These are phyloP conservation scores for Choanephora cucurbitarum DNA, from an alignment of 371 early-diverging fungal species.

Conservation along the genomic window DNA sequence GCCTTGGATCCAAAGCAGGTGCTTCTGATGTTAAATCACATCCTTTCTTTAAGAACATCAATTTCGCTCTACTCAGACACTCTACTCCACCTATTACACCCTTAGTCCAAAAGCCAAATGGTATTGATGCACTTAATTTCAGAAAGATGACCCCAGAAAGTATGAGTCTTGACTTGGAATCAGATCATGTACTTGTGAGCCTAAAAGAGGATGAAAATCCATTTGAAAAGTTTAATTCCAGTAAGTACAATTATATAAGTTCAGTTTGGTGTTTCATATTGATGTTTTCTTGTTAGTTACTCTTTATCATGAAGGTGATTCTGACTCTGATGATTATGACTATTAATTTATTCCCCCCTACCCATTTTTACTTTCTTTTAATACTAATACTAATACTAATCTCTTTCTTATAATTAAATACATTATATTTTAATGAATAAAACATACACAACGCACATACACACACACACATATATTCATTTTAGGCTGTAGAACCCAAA, in stretches of 20 bases:
- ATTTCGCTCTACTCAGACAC: constrained; percentile 90
- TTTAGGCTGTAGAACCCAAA: constrained; percentile 44
- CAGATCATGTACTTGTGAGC: constrained; percentile 25
- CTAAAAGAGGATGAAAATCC: constrained; percentile 28
- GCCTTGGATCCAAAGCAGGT: constrained; percentile 86
- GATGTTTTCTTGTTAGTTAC: constrained; percentile 46
- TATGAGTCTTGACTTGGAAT: constrained; percentile 25
- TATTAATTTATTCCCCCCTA: constrained; percentile 1
- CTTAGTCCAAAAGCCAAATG: constrained; percentile 47
- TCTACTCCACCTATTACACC: constrained; percentile 90
- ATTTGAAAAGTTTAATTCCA: constrained; percentile 36
- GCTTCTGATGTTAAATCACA: constrained; percentile 94
- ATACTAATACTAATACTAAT: constrained; percentile 4
- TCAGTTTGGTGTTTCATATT: constrained; percentile 2
- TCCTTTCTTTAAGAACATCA: constrained; percentile 85
- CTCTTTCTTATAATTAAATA: too few relatives aligned
- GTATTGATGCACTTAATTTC: constrained; percentile 66
- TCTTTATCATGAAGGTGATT: constrained; percentile 65
- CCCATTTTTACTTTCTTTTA: too few relatives aligned
- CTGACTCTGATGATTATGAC: constrained; percentile 32
- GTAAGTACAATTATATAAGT: constrained; percentile 18
- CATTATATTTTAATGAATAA: too few relatives aligned
- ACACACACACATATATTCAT: too few relatives aligned
- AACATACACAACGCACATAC: too few relatives aligned
- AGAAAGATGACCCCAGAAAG: constrained; percentile 48